Base-by-base conservation (phyloP, 2,329 filamentous ascomycete species). In the Orbilia brochopaga region DNA sequence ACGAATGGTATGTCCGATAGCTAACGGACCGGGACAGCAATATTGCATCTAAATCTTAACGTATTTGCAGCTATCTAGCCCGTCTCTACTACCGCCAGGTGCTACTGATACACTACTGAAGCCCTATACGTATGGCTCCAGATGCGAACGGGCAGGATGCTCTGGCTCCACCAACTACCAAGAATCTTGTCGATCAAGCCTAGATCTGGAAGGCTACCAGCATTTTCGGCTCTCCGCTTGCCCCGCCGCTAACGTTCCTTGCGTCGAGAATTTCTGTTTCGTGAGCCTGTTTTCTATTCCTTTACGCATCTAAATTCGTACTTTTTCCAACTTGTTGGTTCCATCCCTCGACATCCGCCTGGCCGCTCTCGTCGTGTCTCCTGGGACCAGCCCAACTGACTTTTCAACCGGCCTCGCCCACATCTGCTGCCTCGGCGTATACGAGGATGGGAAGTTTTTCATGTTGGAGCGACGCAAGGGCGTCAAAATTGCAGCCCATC, bases 191-290 rank as follows among this genome's bases (percentile, higher is more conserved):
- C 44, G 32, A 70, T 70, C 66, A 6, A 48, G 37, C 17, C 66
- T 42, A 1, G 30, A 70, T 59, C 15, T 52, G 66, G 66, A 70
- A 70, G 59, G 66, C 66, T 58, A 40, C 42, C 53, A 44, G 42
- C 30, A 64, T 40, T 55, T 65, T 64, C 32, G 30, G 40, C 24
- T 44, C 24, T n/a, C 54, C 17, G 32, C 48, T 55, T 51, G 53
- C 59, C 59, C 59, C 53, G 56, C 59, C 56, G 15, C 50, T 56
- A 52, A 55, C 54, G 59, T 63, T 70, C 66, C 66, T 70, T 70
- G 66, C 66, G 58, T 64, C 66, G 40, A 51, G 56, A 48, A 17
- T 42, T 32, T 54, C 44, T 15, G 48, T 32, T 37, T 40, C 48
- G 44, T 54, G 10, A 10, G 35, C 24, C 13, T 27, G 6, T 42